Evolutionary conservation across 352 stramenopile species (phyloP).

Genomic region (Phytophthora citricola): DNA sequence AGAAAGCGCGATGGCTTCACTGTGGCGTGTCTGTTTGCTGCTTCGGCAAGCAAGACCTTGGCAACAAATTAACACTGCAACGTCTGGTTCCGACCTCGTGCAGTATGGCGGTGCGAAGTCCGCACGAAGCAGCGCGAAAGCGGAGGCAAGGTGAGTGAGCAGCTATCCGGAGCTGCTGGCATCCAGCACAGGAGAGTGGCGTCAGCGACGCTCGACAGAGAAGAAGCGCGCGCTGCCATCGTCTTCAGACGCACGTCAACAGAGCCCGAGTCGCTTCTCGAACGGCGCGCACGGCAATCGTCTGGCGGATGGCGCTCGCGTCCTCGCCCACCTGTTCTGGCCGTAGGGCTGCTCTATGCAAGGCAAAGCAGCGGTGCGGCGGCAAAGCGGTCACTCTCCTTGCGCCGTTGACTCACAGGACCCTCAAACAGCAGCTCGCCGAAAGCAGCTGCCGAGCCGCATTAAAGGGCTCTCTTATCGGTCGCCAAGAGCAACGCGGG

Average conservation of each 20-base stretch:
- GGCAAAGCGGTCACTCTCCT: slow-evolving; percentile 11
- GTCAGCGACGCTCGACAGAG: slow-evolving; percentile 16
- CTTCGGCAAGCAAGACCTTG: not conserved
- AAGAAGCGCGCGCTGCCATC: slow-evolving; percentile 17
- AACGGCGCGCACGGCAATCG: slow-evolving; percentile 7
- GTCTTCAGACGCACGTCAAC: slow-evolving; percentile 30
- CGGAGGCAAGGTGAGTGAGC: slow-evolving; percentile 5
- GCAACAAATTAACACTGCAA: slow-evolving; percentile 6
- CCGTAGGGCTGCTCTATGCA: slow-evolving; percentile 42
- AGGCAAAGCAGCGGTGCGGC: slow-evolving; percentile 18
- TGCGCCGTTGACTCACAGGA: slow-evolving; percentile 27
- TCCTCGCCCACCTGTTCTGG: slow-evolving; percentile 33
- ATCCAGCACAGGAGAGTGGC: slow-evolving; percentile 20
- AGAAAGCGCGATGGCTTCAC: slow-evolving; percentile 34
- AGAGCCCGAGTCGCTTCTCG: slow-evolving; percentile 5
- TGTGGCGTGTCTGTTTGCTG: not conserved
- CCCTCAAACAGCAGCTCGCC: slow-evolving; percentile 29
- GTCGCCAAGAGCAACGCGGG: slow-evolving; percentile 24
- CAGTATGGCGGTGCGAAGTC: not conserved
- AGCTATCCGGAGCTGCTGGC: slow-evolving; percentile 20
- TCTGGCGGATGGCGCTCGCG: slow-evolving; percentile 26
- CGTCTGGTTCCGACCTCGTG: slow-evolving; percentile 15
- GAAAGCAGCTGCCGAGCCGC: slow-evolving; percentile 30
- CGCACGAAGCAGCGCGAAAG: slow-evolving; percentile 2
- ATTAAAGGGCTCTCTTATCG: slow-evolving; percentile 36